These are phyloP conservation scores for Wickerhamomyces bovis DNA, from an alignment of 805 yeast species.

Conservation along the genomic window DNA sequence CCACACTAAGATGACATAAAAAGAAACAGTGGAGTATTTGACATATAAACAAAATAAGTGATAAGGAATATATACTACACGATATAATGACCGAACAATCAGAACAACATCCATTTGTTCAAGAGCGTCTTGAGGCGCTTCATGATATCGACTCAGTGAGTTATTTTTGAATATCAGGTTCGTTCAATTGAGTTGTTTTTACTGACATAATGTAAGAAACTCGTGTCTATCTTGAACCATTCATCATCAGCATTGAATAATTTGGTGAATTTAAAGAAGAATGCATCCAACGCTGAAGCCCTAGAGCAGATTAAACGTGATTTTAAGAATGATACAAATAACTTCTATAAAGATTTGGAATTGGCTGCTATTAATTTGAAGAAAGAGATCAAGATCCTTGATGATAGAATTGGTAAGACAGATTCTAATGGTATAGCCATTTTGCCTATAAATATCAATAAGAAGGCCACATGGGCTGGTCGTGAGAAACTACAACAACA, in stretches of 20 bases:
- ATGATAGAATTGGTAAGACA: slow-evolving; percentile 48
- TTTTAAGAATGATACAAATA: slow-evolving; percentile 38
- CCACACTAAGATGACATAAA: not conserved
- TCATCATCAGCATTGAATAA: slow-evolving; percentile 42
- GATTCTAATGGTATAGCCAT: slow-evolving; percentile 44
- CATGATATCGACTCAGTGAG: slow-evolving; percentile 41
- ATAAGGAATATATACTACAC: not conserved
- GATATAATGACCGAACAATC: slow-evolving; percentile 10
- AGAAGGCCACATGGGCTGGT: slow-evolving; percentile 66
- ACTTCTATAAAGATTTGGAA: slow-evolving; percentile 51
- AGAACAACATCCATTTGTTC: slow-evolving; percentile 33
- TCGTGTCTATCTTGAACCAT: slow-evolving; percentile 45
- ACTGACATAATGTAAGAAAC: slow-evolving; percentile 24
- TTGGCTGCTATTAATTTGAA: slow-evolving; percentile 53
- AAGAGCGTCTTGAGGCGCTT: slow-evolving; percentile 46
- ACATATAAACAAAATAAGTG: not conserved
- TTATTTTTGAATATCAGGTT: not conserved
- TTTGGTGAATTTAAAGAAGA: slow-evolving; percentile 29
- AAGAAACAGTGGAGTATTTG: no score
- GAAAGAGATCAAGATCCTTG: slow-evolving; percentile 61
- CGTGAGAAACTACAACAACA: slow-evolving; percentile 48
- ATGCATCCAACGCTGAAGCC: slow-evolving; percentile 18
- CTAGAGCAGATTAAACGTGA: slow-evolving; percentile 27
- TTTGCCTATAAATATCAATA: slow-evolving; percentile 62
- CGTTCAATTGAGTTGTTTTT: not conserved